Percentiles rank a stretch among this genome's conserved stretches.
phyloP scores from a whole-genome alignment of 768 basidiomycete genomes.

The Rhodocollybia butyracea region DNA sequence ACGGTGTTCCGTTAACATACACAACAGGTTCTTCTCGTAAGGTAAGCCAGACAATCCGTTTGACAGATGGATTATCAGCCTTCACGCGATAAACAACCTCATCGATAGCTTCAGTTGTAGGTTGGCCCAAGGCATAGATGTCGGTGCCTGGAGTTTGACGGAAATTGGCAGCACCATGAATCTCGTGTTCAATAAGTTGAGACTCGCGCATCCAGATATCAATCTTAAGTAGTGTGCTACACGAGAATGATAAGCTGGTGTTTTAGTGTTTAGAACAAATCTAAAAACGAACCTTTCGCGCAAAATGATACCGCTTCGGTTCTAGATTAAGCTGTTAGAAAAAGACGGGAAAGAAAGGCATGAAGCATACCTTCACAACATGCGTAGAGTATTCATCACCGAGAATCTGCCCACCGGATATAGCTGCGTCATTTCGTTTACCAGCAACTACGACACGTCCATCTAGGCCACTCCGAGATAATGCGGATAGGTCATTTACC shows the following conservation, averaged over 20 bases:
- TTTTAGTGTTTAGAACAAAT: background rate
- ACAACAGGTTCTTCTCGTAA: constrained; percentile 91
- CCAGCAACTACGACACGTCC: constrained; percentile 57
- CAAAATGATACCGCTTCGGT: constrained; percentile 91
- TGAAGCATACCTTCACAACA: constrained; percentile 70
- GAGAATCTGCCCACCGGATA: constrained; percentile 78
- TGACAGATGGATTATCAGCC: constrained; percentile 52
- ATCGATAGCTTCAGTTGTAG: constrained; percentile 82
- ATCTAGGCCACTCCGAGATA: constrained; percentile 68
- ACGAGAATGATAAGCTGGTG: background rate
- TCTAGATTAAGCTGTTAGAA: constrained; percentile 36
- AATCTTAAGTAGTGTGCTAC: constrained; percentile 83
- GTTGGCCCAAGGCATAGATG: constrained; percentile 93
- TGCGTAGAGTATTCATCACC: constrained; percentile 97
- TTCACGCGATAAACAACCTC: constrained; percentile 70
- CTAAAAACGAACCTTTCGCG: constrained; percentile 65
- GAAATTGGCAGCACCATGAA: constrained; percentile 96
- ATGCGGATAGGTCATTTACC: constrained; percentile 78
- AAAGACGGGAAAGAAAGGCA: background rate
- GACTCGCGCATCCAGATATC: constrained; percentile 87
- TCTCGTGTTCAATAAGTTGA: constrained; percentile 56
- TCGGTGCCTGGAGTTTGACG: constrained; percentile 76
- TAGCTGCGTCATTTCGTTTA: constrained; percentile 71
- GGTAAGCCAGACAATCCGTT: constrained; percentile 83
- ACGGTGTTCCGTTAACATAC: constrained; percentile 90